Evolutionary conservation across 192 early-diverging fungal genomes (phyloP), one percentile per base, ranked within the genome.

Genomic region (Coemansia sp.): DNA sequence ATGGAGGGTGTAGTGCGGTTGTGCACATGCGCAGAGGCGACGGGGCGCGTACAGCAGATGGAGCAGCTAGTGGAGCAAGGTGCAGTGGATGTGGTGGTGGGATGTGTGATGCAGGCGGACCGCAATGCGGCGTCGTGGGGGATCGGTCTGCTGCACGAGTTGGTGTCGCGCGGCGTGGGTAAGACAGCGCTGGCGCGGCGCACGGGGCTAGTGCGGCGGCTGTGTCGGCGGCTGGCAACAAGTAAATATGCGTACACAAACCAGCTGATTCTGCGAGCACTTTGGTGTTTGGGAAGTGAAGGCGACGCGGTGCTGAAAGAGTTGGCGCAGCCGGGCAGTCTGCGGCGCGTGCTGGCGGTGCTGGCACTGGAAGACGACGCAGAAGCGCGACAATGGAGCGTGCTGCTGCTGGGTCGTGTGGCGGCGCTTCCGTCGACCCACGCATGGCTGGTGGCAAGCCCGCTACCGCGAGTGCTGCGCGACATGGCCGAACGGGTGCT

Each of bases 101-200:
- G 66, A 0, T 77, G 75, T 22, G 54, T 76, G 33, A 71, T 68
- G n/a, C 71, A 74, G 32, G 63, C 67, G 32, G 80, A 77, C 51
- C 71, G 69, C 64, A 64, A 71, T 54, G 80, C 77, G 27, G 60
- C 75, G 24, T 82, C 80, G 36, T 82, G 80, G 80, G 80, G 80
- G 23, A 71, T 77, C 32, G 75, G 75, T n/a, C 63, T 82, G 27
- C 27, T 82, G 55, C 80, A 82, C 56, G 80, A 82, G 68, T 70
- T 82, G 55, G 71, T 68, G 21, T 70, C 75, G 62, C 80, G 80
- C 52, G 65, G 59, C 17, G 65, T 77, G 8, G 80, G 75, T 30
- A 67, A 57, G 51, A 9, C 46, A 42, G 31, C 60, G 64, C 68
- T 82, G 59, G 75, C 71, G 1, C 64, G 36, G 57, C 60, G 67